A percentile compares a stretch with the other conserved stretches of the same genome.
Conservation (phyloP, 2,329 filamentous ascomycete genomes). For the Diaporthe sp. region DNA sequence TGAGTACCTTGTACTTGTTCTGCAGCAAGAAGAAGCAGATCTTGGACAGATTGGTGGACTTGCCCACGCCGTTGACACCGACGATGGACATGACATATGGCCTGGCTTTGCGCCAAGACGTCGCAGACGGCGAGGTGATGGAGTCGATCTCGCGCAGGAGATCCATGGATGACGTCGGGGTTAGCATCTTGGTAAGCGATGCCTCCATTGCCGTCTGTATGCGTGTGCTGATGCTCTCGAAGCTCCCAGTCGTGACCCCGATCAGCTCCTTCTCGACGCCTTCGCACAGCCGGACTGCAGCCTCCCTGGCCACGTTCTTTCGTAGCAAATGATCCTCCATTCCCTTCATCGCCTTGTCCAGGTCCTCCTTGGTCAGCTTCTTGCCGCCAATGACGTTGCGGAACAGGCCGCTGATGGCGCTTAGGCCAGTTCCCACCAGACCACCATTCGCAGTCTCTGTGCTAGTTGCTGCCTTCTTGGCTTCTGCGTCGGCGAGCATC, state of each 20-base stretch:
- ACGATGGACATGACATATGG: conserved; percentile 99
- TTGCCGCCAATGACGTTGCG: conserved; percentile 96
- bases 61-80: conserved; percentile 97
- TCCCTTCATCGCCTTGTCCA: conserved; percentile 92
- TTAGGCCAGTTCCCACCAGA: conserved; percentile 83
- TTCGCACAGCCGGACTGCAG: conserved; percentile 89
- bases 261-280: conserved; percentile 92
- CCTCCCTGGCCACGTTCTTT: conserved; percentile 97
- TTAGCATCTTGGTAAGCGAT: conserved; percentile 94
- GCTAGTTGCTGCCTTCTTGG: conserved; percentile 64
- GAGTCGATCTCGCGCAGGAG: conserved; percentile 93
- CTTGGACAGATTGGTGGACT: conserved; percentile 97
- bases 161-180: conserved; percentile 93
- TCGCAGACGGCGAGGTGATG: conserved; percentile 76
- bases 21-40: conserved; percentile 98
- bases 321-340: conserved; percentile 96
- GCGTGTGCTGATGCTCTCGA: conserved; percentile 88
- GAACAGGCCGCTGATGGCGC: conserved; percentile 89
- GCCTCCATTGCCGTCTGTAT: conserved; percentile 91
- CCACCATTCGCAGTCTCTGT: conserved; percentile 67
- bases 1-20: conserved; percentile 81
- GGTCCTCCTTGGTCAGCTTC: conserved; percentile 87
- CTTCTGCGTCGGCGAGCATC: conserved; percentile 86
- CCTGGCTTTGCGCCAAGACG: conserved; percentile 74
- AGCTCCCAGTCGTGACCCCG: conserved; percentile 91